Percentiles rank a stretch among this genome's conserved stretches.
Evolutionary conservation across 805 yeast genomes (phyloP).

Genomic region (Metschnikowia lunata): DNA sequence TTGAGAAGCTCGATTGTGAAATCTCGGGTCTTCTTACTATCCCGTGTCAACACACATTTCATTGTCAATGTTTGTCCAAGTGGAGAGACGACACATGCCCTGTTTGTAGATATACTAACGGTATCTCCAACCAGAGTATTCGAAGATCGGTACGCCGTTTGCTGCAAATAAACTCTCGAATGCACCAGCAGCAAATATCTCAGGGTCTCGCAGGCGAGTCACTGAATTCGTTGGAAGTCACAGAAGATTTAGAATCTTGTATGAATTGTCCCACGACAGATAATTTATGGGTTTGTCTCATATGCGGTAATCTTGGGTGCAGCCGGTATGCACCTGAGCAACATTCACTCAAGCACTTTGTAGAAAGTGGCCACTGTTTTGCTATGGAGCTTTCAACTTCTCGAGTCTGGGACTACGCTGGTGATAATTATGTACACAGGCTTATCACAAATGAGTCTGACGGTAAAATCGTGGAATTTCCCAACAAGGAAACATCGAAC

Average conservation of each 20-base stretch:
- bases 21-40: slow-evolving; percentile 80
- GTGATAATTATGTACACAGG: slow-evolving; percentile 86
- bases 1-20: slow-evolving; percentile 80
- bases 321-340: slow-evolving; percentile 75
- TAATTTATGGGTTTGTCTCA: slow-evolving; percentile 82
- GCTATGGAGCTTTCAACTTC: slow-evolving; percentile 84
- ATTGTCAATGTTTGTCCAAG: slow-evolving; percentile 79
- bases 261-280: slow-evolving; percentile 52
- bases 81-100: slow-evolving; percentile 93
- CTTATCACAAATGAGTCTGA: slow-evolving; percentile 79
- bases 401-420: slow-evolving; percentile 92
- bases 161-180: slow-evolving; percentile 25
- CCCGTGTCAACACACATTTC: slow-evolving; percentile 91
- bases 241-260: slow-evolving; percentile 38
- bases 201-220: background rate
- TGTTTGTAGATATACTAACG: slow-evolving; percentile 74
- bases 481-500: slow-evolving; percentile 26
- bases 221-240: slow-evolving; percentile 2
- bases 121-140: slow-evolving; percentile 31
- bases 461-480: slow-evolving; percentile 82
- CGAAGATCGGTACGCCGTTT: slow-evolving; percentile 31
- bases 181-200: slow-evolving; percentile 16
- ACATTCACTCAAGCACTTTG: slow-evolving; percentile 82
- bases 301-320: slow-evolving; percentile 92
- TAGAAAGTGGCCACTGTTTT: slow-evolving; percentile 76